phyloP scores from a whole-genome alignment of 2,329 filamentous ascomycete species.

The Sarocladiaceae sp. region DNA sequence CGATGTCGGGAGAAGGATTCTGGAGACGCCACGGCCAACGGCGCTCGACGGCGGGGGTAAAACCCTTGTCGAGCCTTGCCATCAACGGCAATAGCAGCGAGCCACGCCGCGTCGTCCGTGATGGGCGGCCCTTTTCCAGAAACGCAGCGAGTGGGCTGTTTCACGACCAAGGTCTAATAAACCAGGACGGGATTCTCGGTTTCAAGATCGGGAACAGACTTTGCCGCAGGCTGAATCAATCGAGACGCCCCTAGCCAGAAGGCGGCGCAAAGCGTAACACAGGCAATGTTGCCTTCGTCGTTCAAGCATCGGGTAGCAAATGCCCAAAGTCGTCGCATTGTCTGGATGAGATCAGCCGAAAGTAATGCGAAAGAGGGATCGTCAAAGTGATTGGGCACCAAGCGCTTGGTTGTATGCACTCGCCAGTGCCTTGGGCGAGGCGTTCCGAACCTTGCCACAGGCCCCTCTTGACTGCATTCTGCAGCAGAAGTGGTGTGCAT shows the following conservation, averaged over 20 bases:
- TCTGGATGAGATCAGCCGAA: background rate
- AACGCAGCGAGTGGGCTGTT: background rate
- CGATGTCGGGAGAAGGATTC: background rate
- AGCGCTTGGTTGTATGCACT: background rate
- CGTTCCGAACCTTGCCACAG: slow-evolving; percentile 1
- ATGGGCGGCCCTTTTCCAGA: background rate
- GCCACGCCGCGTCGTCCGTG: background rate
- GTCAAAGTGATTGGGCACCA: slow-evolving; percentile 2
- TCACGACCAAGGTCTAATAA: slow-evolving; percentile 1
- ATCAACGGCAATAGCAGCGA: slow-evolving; percentile 8
- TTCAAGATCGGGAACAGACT: no score
- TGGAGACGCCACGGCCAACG: no score
- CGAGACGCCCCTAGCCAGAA: no score
- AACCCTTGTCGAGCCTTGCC: slow-evolving; percentile 3
- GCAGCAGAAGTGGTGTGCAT: slow-evolving; percentile 8
- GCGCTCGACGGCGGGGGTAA: no score
- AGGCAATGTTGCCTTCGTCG: no score
- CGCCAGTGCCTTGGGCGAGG: no score
- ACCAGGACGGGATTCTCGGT: no score
- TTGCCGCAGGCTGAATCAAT: no score
- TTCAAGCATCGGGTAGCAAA: no score
- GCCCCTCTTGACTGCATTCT: background rate
- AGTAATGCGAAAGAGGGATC: background rate
- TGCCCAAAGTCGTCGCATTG: no score
- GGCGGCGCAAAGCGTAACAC: no score